A percentile compares a stretch with the other conserved stretches of the same genome.
Conservation (phyloP, 345 rosid genomes). For the Pugionium dolabratum region DNA sequence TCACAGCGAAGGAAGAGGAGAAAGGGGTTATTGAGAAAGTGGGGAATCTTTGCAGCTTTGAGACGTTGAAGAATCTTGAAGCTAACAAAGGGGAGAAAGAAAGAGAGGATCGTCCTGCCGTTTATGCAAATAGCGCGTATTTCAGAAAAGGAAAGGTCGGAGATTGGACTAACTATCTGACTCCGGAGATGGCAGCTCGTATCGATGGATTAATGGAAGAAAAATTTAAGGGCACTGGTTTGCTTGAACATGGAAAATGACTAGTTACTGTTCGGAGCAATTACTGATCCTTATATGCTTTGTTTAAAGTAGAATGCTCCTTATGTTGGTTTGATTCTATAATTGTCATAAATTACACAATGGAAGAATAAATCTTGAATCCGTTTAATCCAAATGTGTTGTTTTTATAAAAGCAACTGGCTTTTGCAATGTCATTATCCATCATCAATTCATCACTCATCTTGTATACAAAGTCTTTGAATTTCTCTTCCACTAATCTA, state of each 20-base stretch:
- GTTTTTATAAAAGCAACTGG: not conserved
- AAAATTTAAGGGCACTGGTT: conserved; percentile 39
- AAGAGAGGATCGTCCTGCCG: conserved; percentile 19
- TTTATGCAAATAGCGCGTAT: conserved; percentile 27
- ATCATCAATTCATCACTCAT: no score
- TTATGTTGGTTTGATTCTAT: not conserved
- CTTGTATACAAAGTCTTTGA: no score
- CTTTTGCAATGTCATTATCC: not conserved
- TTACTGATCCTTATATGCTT: conserved; percentile 10
- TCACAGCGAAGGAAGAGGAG: conserved; percentile 36
- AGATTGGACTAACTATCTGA: conserved; percentile 44
- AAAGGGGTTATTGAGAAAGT: conserved; percentile 35
- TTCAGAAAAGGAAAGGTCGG: conserved; percentile 49
- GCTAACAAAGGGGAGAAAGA: conserved; percentile 39
- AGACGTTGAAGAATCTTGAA: conserved; percentile 43
- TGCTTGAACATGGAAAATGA: conserved; percentile 30
- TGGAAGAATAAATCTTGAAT: not conserved
- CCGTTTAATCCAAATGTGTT: not conserved
- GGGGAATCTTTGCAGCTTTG: conserved; percentile 42
- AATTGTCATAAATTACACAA: not conserved
- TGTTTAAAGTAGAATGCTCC: not conserved
- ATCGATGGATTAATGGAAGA: conserved; percentile 32
- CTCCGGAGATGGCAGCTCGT: conserved; percentile 45
- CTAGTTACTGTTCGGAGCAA: not conserved
- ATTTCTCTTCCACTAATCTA: no score